Evolutionary conservation across 2,329 filamentous ascomycete genomes (phyloP).

Genomic region (Fusarium anthophilum): DNA sequence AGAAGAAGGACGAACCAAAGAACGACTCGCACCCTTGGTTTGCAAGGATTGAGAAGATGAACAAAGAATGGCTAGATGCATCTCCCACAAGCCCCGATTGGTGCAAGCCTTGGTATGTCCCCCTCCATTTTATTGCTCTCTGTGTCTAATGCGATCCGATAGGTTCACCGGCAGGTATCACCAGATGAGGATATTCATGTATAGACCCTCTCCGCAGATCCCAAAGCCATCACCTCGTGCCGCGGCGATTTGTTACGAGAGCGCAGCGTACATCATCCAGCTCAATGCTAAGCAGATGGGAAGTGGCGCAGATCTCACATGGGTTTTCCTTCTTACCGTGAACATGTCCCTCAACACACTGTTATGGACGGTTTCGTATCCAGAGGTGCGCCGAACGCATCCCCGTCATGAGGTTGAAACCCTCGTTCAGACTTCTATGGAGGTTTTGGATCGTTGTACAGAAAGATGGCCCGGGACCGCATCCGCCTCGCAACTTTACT

Average conservation of each 20-base stretch:
- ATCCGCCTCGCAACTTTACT: slow-evolving; percentile 85
- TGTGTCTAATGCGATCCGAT: slow-evolving; percentile 15
- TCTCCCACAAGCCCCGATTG: slow-evolving; percentile 76
- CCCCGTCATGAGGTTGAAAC: slow-evolving; percentile 78
- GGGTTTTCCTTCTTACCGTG: slow-evolving; percentile 89
- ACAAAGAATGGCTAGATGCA: slow-evolving; percentile 81
- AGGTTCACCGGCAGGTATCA: slow-evolving; percentile 79
- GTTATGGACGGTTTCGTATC: slow-evolving; percentile 90
- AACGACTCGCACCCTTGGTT: slow-evolving; percentile 91
- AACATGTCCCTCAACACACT: slow-evolving; percentile 94
- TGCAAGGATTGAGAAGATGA: slow-evolving; percentile 77
- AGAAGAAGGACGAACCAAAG: slow-evolving; percentile 78
- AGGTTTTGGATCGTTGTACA: slow-evolving; percentile 81
- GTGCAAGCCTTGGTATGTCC: slow-evolving; percentile 79
- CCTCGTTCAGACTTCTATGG: slow-evolving; percentile 77
- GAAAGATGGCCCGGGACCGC: slow-evolving; percentile 92
- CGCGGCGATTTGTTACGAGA: slow-evolving; percentile 84
- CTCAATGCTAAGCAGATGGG: slow-evolving; percentile 84
- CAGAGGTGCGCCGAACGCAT: slow-evolving; percentile 80
- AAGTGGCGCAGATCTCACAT: slow-evolving; percentile 82
- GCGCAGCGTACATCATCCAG: slow-evolving; percentile 81
- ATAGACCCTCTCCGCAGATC: slow-evolving; percentile 90
- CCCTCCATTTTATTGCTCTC: no score
- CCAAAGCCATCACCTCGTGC: slow-evolving; percentile 84
- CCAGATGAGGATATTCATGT: slow-evolving; percentile 88